Conservation (phyloP, 164 flowering plant genomes). For the Vitis rotundifolia region DNA sequence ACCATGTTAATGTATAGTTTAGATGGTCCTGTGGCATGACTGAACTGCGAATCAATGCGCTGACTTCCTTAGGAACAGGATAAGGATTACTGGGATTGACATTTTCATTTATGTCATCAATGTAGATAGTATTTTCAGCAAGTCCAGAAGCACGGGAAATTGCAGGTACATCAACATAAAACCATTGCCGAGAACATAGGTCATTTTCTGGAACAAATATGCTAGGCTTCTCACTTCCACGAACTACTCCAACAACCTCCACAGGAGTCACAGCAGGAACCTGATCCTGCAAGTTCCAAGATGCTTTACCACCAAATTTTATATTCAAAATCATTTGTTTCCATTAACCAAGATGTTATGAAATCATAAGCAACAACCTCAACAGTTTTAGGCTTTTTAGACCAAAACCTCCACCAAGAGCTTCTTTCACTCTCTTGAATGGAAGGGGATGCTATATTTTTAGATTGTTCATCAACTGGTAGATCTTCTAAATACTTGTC, state of each 20-base stretch:
- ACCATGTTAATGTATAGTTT: conserved; percentile 87
- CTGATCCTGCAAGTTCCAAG: conserved; percentile 41
- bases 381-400: conserved; percentile 39
- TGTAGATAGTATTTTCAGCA: conserved; percentile 64
- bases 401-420: conserved; percentile 80
- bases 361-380: conserved; percentile 44
- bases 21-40: conserved; percentile 99
- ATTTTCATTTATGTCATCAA: conserved; percentile 80
- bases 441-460: conserved; percentile 16
- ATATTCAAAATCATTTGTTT: conserved; percentile 6
- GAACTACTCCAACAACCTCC: conserved; percentile 80
- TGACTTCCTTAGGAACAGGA: conserved; percentile 86
- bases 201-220: conserved; percentile 94
- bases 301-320: conserved; percentile 2
- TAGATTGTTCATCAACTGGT: conserved; percentile 29
- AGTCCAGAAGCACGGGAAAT: conserved; percentile 71
- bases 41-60: conserved; percentile 70
- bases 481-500: conserved; percentile 42
- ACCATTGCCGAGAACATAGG: conserved; percentile 80
- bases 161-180: conserved; percentile 86
- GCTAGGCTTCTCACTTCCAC: conserved; percentile 91
- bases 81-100: conserved; percentile 74
- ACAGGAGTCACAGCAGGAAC: conserved; percentile 35
- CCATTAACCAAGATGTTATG: conserved; percentile 9
- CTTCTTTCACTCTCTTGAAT: conserved; percentile 30